Evolutionary conservation across 1,284 basidiomycete species (phyloP), one percentile per base, ranked within the genome.

Genomic region (Microbotryum silenes-acaulis): DNA sequence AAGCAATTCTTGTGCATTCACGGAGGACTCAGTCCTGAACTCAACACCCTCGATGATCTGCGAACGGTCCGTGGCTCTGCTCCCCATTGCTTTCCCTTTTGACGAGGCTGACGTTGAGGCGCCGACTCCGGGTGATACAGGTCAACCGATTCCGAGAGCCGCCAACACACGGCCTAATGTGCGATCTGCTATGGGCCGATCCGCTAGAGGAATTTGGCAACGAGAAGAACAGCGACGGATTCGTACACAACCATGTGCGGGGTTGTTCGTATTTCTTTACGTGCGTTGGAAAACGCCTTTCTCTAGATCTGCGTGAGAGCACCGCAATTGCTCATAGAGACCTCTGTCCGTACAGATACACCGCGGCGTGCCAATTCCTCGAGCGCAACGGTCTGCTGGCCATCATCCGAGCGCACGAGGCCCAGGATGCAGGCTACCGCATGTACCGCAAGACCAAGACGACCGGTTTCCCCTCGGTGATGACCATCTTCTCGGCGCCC

Each of bases 251-350:
- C 73, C 89, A 93, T 72, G 91, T 94, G 54, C 83, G 91, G 66
- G 91, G 91, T n/a, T 96, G 91, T 76, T 89, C 87, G 12, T 96
- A 89, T 78, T 96, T 96, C 80, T 94, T 92, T 80, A 93, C 90
- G 85, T 96, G 72, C 72, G 87, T 79, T 6, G 37, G 16, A 6
- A 5, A 42, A 42, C 12, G 16, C n/a, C 29, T 12, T 23, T 7
- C 16, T 48, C 31, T 48, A 21, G 16, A 42, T 45, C 8, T n/a
- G 6, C 54, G 37, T 21, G 7, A 29, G 18, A n/a, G 18, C 2
- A 18, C 9, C 23, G 25, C 31, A 25, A 25, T 14, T 54, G 6
- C 21, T 23, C 14, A 33, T 25, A 18, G 37, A 20, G 20, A n/a
- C 27, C 6, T 6, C 4, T 23, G 14, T 8, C 6, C 3, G 8